Conservation (phyloP, 2,329 filamentous ascomycete species). For the Cladobotryum mycophilum region DNA sequence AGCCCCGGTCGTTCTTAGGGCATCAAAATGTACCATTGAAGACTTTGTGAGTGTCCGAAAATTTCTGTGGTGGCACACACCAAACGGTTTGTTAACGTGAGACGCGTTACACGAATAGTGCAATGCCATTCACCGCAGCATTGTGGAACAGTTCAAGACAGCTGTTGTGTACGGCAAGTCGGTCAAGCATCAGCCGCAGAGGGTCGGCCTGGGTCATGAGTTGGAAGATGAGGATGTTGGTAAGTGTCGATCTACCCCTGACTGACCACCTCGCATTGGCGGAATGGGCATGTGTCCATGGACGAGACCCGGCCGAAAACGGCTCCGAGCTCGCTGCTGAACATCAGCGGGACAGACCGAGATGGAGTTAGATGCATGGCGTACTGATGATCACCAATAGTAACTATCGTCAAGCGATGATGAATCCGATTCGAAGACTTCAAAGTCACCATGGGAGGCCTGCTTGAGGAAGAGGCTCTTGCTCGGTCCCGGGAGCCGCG, state of each 20-base stretch:
- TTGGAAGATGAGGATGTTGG: constrained; percentile 95
- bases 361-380: too few relatives aligned
- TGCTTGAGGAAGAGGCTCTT: constrained; percentile 1
- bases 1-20: constrained; percentile 80
- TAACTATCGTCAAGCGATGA: constrained; percentile 63
- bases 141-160: constrained; percentile 90
- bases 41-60: constrained; percentile 71
- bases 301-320: background rate
- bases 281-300: background rate
- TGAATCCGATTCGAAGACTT: constrained; percentile 4
- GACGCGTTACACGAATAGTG: constrained; percentile 55
- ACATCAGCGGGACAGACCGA: too few relatives aligned
- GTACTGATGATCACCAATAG: constrained; percentile 17
- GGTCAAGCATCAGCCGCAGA: constrained; percentile 96
- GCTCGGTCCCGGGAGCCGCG: background rate
- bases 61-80: background rate
- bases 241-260: constrained; percentile 41
- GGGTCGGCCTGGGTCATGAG: constrained; percentile 85
- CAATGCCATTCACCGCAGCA: constrained; percentile 93
- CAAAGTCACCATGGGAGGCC: constrained; percentile 2
- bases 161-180: constrained; percentile 97
- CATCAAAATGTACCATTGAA: constrained; percentile 80
- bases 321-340: too few relatives aligned
- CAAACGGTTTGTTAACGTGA: constrained; percentile 16
- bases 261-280: background rate